A percentile compares a stretch with the other conserved stretches of the same genome.
Evolutionary conservation across 805 yeast genomes (phyloP).

Genomic region (Yarrowia divulgata): DNA sequence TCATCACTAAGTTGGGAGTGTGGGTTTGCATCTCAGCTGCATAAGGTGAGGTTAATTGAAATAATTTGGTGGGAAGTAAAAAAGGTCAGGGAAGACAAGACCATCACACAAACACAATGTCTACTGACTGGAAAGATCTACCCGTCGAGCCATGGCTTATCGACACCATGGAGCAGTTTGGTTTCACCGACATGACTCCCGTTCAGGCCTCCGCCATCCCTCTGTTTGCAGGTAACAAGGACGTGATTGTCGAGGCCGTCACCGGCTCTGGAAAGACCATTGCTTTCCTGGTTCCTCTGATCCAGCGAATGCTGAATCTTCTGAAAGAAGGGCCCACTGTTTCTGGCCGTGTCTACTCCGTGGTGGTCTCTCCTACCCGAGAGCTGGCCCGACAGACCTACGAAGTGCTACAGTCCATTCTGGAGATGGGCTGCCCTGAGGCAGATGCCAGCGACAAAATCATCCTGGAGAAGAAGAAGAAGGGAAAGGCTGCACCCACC

Average conservation of each 20-base stretch:
- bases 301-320: slow-evolving; percentile 64
- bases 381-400: slow-evolving; percentile 64
- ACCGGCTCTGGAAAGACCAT: slow-evolving; percentile 98
- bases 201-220: slow-evolving; percentile 97
- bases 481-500: slow-evolving; percentile 17
- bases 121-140: slow-evolving; percentile 25
- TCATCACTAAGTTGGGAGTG: slow-evolving; percentile 31
- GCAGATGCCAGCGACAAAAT: slow-evolving; percentile 50
- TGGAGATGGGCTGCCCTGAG: slow-evolving; percentile 62
- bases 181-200: slow-evolving; percentile 87
- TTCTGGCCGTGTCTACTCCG: slow-evolving; percentile 71
- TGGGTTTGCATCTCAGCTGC: slow-evolving; percentile 2
- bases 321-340: slow-evolving; percentile 46
- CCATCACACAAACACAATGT: slow-evolving; percentile 16
- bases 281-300: slow-evolving; percentile 83
- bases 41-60: not conserved
- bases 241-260: slow-evolving; percentile 95
- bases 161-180: slow-evolving; percentile 75
- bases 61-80: slow-evolving; percentile 3
- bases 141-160: slow-evolving; percentile 39
- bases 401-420: slow-evolving; percentile 65
- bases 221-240: slow-evolving; percentile 79
- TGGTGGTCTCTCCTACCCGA: slow-evolving; percentile 75
- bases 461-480: slow-evolving; percentile 39
- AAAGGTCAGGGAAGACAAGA: not conserved